A percentile compares a stretch with the other conserved stretches of the same genome.
phyloP scores from a whole-genome alignment of 352 stramenopile species.

The Pythium rhizo-oryzae region DNA sequence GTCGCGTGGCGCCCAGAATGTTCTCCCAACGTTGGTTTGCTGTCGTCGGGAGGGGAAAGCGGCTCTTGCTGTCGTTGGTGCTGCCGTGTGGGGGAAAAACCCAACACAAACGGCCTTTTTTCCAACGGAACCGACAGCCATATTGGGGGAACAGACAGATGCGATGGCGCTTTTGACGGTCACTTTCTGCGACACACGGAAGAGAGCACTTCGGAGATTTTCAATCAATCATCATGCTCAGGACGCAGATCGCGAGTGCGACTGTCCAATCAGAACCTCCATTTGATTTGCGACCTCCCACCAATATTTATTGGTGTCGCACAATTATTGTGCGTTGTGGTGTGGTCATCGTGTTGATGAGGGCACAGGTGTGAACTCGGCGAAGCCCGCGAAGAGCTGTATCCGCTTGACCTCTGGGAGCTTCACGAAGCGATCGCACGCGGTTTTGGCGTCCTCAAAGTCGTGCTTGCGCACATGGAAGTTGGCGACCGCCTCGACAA shows the following conservation, averaged over 20 bases:
- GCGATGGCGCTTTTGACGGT: background rate
- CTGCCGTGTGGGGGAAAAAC: no score
- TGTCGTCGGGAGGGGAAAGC: no score
- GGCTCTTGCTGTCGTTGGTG: background rate
- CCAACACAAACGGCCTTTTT: no score
- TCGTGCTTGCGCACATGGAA: slow-evolving; percentile 26
- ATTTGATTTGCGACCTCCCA: background rate
- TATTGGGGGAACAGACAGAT: background rate
- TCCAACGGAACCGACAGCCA: background rate
- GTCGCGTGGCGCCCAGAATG: no score
- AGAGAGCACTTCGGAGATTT: background rate
- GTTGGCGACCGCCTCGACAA: slow-evolving; percentile 20
- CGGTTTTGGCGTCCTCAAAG: slow-evolving; percentile 12
- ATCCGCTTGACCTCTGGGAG: slow-evolving; percentile 25
- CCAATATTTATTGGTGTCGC: slow-evolving; percentile 4
- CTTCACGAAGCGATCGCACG: slow-evolving; percentile 24
- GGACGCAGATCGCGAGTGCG: background rate
- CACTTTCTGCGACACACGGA: slow-evolving; percentile 3
- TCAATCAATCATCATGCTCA: background rate
- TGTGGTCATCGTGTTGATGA: background rate
- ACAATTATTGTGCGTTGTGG: slow-evolving; percentile 16
- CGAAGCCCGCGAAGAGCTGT: slow-evolving; percentile 26
- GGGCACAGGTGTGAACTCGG: slow-evolving; percentile 11
- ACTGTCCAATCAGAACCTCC: slow-evolving; percentile 3
- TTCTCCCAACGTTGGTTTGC: no score